phyloP scores from a whole-genome alignment of 1,284 basidiomycete species.

The Ceratobasidium sp. region DNA sequence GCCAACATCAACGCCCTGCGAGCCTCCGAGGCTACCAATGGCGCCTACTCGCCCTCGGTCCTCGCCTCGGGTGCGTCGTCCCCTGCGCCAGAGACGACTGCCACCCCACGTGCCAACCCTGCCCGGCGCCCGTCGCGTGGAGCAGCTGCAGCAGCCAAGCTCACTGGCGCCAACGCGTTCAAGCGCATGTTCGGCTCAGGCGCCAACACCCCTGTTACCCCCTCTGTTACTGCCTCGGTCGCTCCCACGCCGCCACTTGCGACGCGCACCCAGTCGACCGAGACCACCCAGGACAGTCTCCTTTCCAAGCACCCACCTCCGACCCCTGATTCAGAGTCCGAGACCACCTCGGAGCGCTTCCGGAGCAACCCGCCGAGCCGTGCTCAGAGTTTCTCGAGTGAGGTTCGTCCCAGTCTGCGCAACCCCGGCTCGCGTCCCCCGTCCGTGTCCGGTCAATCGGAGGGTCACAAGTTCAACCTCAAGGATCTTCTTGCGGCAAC shows the following conservation, averaged over 20 bases:
- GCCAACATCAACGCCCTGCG: constrained; percentile 41
- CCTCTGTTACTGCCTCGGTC: no score
- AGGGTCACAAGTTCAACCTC: constrained; percentile 80
- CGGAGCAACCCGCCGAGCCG: constrained; percentile 42
- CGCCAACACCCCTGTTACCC: constrained; percentile 58
- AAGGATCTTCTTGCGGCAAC: constrained; percentile 77
- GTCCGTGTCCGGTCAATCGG: constrained; percentile 50
- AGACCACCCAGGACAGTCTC: constrained; percentile 42
- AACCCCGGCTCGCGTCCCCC: constrained; percentile 53
- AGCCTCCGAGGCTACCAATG: constrained; percentile 42
- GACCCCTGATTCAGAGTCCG: constrained; percentile 38
- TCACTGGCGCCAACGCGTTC: constrained; percentile 37
- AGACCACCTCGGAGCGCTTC: constrained; percentile 37
- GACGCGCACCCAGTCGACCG: constrained; percentile 47
- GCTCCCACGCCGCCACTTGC: constrained; percentile 51
- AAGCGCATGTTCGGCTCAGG: constrained; percentile 45
- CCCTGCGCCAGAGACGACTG: constrained; percentile 17
- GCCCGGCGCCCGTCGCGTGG: constrained; percentile 27
- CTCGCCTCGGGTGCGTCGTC: constrained; percentile 30
- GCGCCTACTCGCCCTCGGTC: constrained; percentile 27
- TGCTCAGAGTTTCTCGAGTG: constrained; percentile 48
- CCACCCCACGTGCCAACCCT: constrained; percentile 13
- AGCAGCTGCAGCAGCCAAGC: constrained; percentile 29
- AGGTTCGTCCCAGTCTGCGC: constrained; percentile 48
- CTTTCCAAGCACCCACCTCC: constrained; percentile 16